Percentiles rank a stretch among this genome's conserved stretches.
Conservation (phyloP, 2,329 filamentous ascomycete genomes). For the Thermothelomyces thermophilus region DNA sequence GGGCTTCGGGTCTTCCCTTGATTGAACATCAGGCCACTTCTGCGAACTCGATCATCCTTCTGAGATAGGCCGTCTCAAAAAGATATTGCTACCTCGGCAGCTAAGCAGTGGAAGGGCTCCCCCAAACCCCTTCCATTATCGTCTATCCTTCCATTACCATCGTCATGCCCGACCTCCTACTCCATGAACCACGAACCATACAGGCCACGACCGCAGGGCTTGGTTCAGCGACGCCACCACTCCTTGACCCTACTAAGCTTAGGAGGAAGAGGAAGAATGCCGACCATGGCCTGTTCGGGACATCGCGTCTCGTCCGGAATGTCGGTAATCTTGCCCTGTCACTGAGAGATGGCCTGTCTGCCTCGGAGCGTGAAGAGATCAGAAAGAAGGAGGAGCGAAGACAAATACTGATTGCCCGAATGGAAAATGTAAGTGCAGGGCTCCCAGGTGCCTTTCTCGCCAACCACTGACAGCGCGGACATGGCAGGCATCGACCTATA, state of each 20-base stretch:
- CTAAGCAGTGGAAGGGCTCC: background rate
- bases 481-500: constrained; percentile 56
- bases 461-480: constrained; percentile 14
- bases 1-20: too few relatives aligned
- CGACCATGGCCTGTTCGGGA: constrained; percentile 8
- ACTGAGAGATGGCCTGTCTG: constrained; percentile 47
- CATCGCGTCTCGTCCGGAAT: constrained; percentile 24
- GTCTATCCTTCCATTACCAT: background rate
- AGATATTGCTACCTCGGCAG: too few relatives aligned
- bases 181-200: constrained; percentile 14
- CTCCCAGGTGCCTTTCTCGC: background rate
- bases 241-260: background rate
- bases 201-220: constrained; percentile 4
- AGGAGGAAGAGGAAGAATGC: constrained; percentile 10
- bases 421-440: constrained; percentile 53
- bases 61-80: too few relatives aligned
- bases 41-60: too few relatives aligned
- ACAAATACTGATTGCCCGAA: constrained; percentile 55
- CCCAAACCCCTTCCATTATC: background rate
- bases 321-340: constrained; percentile 39
- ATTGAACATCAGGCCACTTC: too few relatives aligned
- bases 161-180: constrained; percentile 22
- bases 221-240: background rate
- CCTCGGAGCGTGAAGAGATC: constrained; percentile 42
- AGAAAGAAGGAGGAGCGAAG: constrained; percentile 50